Base-by-base conservation (phyloP, 1,284 basidiomycete genomes). In the Tilletia horrida region DNA sequence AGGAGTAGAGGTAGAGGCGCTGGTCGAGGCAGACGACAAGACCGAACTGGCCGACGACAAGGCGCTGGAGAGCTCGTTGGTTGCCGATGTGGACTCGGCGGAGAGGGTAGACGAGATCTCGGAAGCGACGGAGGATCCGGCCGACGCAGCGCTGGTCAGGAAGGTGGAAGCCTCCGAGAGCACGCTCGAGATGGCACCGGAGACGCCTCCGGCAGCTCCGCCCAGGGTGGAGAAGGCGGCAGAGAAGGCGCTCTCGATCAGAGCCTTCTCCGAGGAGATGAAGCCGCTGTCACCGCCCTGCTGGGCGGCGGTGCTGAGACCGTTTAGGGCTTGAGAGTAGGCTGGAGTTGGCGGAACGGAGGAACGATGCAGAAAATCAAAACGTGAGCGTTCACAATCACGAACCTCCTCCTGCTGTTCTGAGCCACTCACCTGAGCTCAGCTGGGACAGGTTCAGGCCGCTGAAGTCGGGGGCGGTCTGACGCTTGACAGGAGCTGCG, bases 241-340 rank as follows among this genome's bases (percentile, higher is more conserved):
- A 27, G 55, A 59, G 55, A 35, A 59, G 55, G 31, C 55, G 11
- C 18, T 18, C 27, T 59, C 55, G 55, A 59, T 25, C 9, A 21
- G 3, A 9, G 55, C 27, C 27, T 14, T 13, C 55, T 59, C 14
- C 3, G 25, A 35, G 13, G 9, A 14, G 55, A 59, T 27, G 50
- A 52, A 25, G 21, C 6, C 35, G 11, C 11, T 40, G 35, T 40
- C 35, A 11, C 35, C 35, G 35, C 35, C 35, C 11, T 40, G 35
- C 11, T 40, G 35, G 35, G 11, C 6, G 35, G 11, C 6, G 11
- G 35, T 6, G 35, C 35, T 40, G 35, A 40, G 4, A 11, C 35
- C 35, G 11, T 40, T 40, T 6, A 40, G 35, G 11, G 35, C 35
- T 40, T 40, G 35, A 40, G 35, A 6, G 35, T 40, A 40, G 35